These are phyloP conservation scores for Puccinellia tenuiflora DNA, from an alignment of 176 grass and related monocot species.

Conservation along the genomic window DNA sequence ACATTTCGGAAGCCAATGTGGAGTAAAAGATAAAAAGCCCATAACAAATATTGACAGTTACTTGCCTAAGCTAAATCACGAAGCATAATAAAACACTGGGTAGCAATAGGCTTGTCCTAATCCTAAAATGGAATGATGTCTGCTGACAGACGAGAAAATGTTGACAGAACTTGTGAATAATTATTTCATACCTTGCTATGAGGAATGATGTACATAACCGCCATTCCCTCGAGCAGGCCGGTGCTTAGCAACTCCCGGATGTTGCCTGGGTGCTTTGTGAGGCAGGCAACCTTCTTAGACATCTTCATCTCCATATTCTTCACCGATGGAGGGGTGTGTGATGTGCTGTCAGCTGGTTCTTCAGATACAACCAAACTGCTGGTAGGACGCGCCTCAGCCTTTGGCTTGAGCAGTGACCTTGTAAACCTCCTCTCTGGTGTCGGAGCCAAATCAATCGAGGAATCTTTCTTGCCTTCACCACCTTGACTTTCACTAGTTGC, in stretches of 20 bases:
- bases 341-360: slow-evolving; percentile 16
- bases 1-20: neutral
- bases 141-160: neutral
- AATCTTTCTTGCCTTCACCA: neutral
- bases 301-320: slow-evolving; percentile 72
- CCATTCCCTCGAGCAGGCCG: slow-evolving; percentile 41
- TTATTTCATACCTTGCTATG: slow-evolving; percentile 40
- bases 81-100: neutral
- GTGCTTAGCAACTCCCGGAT: slow-evolving; percentile 48
- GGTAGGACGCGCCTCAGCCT: neutral
- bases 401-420: slow-evolving; percentile 44
- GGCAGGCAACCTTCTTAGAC: slow-evolving; percentile 58
- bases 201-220: slow-evolving; percentile 42
- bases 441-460: neutral
- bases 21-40: neutral
- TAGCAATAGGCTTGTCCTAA: neutral
- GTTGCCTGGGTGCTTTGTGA: slow-evolving; percentile 43
- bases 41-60: neutral
- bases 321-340: slow-evolving; percentile 29
- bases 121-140: neutral
- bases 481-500: neutral
- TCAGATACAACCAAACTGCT: slow-evolving; percentile 19
- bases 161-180: neutral
- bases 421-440: slow-evolving; percentile 39
- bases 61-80: neutral